These are phyloP conservation scores for Cerrena zonata DNA, from an alignment of 1,284 basidiomycete genomes.

Conservation along the genomic window DNA sequence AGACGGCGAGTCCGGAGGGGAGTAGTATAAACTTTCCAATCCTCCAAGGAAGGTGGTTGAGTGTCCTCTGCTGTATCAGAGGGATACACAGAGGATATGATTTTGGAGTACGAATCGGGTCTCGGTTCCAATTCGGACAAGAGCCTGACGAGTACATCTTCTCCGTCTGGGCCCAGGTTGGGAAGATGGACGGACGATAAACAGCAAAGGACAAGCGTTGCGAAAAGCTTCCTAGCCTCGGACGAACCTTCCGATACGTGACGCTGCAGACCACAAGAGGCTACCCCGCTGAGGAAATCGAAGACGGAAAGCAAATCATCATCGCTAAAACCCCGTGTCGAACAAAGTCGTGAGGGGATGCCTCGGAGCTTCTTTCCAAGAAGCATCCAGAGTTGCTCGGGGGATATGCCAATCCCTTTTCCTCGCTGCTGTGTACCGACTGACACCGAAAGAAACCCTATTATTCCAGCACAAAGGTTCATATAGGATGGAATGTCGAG, in stretches of 20 bases:
- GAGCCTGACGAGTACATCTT: neutral
- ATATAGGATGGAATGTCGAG: slow-evolving; percentile 24
- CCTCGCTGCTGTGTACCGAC: neutral
- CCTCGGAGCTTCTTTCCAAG: neutral
- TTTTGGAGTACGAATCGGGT: neutral
- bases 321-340: too few relatives aligned
- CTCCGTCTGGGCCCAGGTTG: neutral
- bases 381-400: neutral
- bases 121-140: neutral
- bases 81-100: neutral
- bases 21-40: neutral
- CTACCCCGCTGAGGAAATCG: neutral
- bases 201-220: neutral
- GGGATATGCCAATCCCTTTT: neutral
- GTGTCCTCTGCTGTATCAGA: neutral
- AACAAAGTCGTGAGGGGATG: neutral
- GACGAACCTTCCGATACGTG: neutral
- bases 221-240: neutral
- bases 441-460: neutral
- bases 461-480: slow-evolving; percentile 2
- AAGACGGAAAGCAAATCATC: neutral
- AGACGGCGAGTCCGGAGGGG: neutral
- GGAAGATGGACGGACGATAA: neutral
- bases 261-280: neutral
- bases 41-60: neutral